Evolutionary conservation across 2,329 filamentous ascomycete species (phyloP).

Genomic region (Mariannaea elegans): DNA sequence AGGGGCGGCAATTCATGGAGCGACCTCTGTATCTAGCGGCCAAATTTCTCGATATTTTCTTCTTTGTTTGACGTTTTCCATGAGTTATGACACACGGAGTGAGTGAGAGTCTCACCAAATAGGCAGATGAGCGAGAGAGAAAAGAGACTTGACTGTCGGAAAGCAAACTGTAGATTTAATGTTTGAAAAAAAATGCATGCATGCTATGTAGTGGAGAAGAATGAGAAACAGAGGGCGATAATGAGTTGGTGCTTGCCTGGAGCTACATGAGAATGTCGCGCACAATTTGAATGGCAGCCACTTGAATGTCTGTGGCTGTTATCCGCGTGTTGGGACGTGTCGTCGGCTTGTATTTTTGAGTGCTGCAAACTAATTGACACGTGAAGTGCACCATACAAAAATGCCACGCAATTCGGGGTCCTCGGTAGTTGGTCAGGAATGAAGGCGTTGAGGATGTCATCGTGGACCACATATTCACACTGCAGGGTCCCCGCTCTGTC

Average conservation of each 20-base stretch:
- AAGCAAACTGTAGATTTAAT: not conserved
- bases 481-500: not conserved
- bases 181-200: not conserved
- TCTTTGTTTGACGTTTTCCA: constrained; percentile 27
- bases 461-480: not conserved
- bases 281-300: not conserved
- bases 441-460: not conserved
- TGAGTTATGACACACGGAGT: constrained; percentile 28
- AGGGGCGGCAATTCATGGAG: constrained; percentile 36
- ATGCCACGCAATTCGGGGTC: not conserved
- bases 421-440: not conserved
- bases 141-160: not conserved
- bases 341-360: not conserved
- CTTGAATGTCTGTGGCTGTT: not conserved
- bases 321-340: not conserved
- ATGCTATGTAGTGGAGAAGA: not conserved
- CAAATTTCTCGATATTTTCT: constrained; percentile 31
- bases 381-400: not conserved
- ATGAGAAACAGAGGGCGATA: constrained; percentile 7
- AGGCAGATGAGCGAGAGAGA: constrained; percentile 9
- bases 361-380: not conserved
- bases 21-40: constrained; percentile 39
- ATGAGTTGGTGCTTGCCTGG: not conserved
- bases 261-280: constrained; percentile 3
- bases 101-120: constrained; percentile 29